A percentile compares a stretch with the other conserved stretches of the same genome.
Evolutionary conservation across 2,329 filamentous ascomycete species (phyloP).

Genomic region (Fusarium sp.): DNA sequence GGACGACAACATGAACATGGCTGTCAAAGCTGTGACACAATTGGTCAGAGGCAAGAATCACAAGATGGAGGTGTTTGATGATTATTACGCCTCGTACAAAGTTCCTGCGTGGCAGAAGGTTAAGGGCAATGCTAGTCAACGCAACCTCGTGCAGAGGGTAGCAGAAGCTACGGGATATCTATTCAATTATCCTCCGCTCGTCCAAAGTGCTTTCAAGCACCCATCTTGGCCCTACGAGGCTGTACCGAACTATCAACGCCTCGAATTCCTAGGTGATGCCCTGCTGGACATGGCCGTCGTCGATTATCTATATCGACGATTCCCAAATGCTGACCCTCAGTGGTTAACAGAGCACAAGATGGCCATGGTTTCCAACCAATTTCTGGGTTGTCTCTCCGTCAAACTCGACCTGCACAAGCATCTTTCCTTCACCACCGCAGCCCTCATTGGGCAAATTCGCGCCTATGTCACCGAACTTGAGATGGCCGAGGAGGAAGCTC

Average conservation of each 20-base stretch:
- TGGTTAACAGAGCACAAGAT: slow-evolving; percentile 99
- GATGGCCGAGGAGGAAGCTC: slow-evolving; percentile 57
- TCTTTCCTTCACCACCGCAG: slow-evolving; percentile 66
- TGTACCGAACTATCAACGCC: slow-evolving; percentile 86
- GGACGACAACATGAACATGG: slow-evolving; percentile 63
- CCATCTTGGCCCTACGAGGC: slow-evolving; percentile 84
- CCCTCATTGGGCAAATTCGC: slow-evolving; percentile 56
- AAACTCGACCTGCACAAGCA: slow-evolving; percentile 81
- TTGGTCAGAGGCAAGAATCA: slow-evolving; percentile 79
- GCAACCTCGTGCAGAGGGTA: slow-evolving; percentile 74
- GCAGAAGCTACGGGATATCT: slow-evolving; percentile 65
- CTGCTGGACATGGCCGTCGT: slow-evolving; percentile 88
- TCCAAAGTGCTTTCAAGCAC: slow-evolving; percentile 88
- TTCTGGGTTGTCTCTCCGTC: slow-evolving; percentile 84
- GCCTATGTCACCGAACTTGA: slow-evolving; percentile 69
- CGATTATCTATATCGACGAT: slow-evolving; percentile 80
- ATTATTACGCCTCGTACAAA: slow-evolving; percentile 77
- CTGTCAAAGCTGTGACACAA: slow-evolving; percentile 71
- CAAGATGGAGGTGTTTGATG: slow-evolving; percentile 72
- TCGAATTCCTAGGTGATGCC: slow-evolving; percentile 92
- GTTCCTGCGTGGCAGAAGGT: slow-evolving; percentile 77
- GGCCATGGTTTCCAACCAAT: slow-evolving; percentile 98
- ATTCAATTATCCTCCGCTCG: slow-evolving; percentile 80
- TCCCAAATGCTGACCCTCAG: slow-evolving; percentile 85
- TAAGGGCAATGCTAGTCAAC: slow-evolving; percentile 71